Evolutionary conservation across 2,329 filamentous ascomycete genomes (phyloP).

Genomic region (Exophiala dermatitidis): DNA sequence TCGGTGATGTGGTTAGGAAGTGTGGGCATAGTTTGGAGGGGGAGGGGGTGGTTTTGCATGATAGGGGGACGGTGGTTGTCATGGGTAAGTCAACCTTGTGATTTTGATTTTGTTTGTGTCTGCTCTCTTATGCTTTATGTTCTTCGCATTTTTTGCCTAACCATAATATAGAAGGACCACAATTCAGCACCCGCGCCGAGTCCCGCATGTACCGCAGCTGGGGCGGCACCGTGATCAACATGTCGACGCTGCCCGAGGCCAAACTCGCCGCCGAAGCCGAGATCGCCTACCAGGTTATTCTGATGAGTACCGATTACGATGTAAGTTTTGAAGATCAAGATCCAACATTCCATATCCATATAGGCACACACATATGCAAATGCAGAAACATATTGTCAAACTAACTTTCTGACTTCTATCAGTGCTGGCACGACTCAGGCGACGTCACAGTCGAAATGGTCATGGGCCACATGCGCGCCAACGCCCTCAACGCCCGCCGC

Average conservation of each 20-base stretch:
- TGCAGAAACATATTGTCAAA: too few relatives aligned
- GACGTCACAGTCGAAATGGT: slow-evolving; percentile 96
- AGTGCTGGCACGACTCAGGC: slow-evolving; percentile 77
- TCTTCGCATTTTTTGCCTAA: background rate
- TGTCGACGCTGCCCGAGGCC: slow-evolving; percentile 89
- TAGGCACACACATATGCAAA: too few relatives aligned
- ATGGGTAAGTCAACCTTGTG: slow-evolving; percentile 59
- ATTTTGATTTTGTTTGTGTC: background rate
- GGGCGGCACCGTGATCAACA: slow-evolving; percentile 96
- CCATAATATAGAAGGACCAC: slow-evolving; percentile 65
- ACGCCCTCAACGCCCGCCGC: slow-evolving; percentile 75
- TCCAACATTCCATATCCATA: background rate
- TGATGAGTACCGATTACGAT: slow-evolving; percentile 98
- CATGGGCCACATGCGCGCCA: slow-evolving; percentile 91
- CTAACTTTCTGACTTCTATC: background rate
- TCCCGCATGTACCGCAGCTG: slow-evolving; percentile 89
- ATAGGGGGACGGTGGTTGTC: slow-evolving; percentile 76
- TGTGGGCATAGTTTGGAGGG: slow-evolving; percentile 74
- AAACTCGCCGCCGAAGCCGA: slow-evolving; percentile 96
- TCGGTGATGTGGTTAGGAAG: slow-evolving; percentile 67
- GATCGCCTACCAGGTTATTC: slow-evolving; percentile 95
- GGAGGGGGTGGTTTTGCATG: slow-evolving; percentile 77
- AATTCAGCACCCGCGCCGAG: slow-evolving; percentile 94
- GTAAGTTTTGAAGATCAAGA: slow-evolving; percentile 8
- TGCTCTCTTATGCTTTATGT: background rate